Evolutionary conservation across 495 filamentous ascomycete species (phyloP).

Genomic region (Neurospora sp.): DNA sequence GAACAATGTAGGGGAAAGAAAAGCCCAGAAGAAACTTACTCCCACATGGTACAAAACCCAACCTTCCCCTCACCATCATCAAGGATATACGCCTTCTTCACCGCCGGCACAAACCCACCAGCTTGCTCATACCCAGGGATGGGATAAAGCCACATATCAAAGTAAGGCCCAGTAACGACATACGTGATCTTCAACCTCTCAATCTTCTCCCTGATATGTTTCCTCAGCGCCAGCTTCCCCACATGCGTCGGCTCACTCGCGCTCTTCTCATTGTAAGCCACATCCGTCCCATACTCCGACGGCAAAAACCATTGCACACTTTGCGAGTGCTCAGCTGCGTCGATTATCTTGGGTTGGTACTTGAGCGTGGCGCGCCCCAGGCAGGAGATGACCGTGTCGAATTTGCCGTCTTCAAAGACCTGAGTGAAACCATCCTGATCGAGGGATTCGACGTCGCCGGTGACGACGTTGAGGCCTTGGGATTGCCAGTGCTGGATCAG

Average conservation of each 20-base stretch:
- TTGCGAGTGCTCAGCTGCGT: conserved; percentile 43
- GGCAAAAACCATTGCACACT: conserved; percentile 59
- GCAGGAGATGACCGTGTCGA: conserved; percentile 58
- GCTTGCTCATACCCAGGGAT: conserved; percentile 21
- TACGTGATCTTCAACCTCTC: conserved; percentile 52
- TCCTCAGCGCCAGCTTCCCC: conserved; percentile 55
- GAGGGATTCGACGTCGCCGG: conserved; percentile 46
- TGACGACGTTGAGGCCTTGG: conserved; percentile 45
- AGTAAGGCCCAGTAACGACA: conserved; percentile 61
- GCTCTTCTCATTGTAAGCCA: conserved; percentile 51
- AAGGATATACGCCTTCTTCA: conserved; percentile 48
- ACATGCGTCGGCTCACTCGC: conserved; percentile 57
- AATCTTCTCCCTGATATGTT: conserved; percentile 41
- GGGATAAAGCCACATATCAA: conserved; percentile 50
- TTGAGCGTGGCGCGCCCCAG: conserved; percentile 50
- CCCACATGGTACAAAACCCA: conserved; percentile 55
- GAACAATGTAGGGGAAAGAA: no score
- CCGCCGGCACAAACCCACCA: conserved; percentile 46
- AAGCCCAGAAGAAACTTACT: conserved; percentile 46
- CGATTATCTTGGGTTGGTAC: conserved; percentile 48
- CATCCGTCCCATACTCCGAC: conserved; percentile 66
- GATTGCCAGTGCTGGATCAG: conserved; percentile 37
- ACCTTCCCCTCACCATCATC: conserved; percentile 42
- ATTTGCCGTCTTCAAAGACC: conserved; percentile 38
- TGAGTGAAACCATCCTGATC: conserved; percentile 31